phyloP scores from a whole-genome alignment of 1,284 basidiomycete genomes.

The Coniophora puteana region DNA sequence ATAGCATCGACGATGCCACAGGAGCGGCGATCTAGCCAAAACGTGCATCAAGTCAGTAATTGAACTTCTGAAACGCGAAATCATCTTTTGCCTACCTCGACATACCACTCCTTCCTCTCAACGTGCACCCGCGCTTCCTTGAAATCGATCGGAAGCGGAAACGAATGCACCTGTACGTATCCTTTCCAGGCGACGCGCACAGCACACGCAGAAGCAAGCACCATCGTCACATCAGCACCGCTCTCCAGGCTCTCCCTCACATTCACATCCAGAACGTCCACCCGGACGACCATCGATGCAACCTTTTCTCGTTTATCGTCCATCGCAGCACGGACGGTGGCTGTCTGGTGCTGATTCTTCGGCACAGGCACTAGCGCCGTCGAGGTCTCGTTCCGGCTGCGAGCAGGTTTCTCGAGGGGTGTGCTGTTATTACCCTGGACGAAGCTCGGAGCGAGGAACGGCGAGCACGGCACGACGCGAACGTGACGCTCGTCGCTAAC shows the following conservation, averaged over 20 bases:
- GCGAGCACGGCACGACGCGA: no score
- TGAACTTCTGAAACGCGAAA: not conserved
- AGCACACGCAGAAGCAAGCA: no score
- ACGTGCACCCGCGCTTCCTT: conserved; percentile 36
- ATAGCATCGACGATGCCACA: conserved; percentile 14
- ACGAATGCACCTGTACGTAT: conserved; percentile 14
- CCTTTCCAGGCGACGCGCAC: no score
- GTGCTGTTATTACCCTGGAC: no score
- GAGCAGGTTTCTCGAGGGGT: conserved; percentile 30
- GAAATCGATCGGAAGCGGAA: conserved; percentile 32
- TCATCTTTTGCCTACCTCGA: conserved; percentile 44
- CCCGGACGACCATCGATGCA: conserved; percentile 13
- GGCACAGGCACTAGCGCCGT: no score
- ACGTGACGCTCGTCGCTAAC: no score
- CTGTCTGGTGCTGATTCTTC: no score
- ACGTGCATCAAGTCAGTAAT: not conserved
- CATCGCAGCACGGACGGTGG: conserved; percentile 15
- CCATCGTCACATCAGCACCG: conserved; percentile 18
- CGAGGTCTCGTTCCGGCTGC: conserved; percentile 29
- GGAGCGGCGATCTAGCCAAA: conserved; percentile 31
- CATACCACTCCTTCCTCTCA: conserved; percentile 47
- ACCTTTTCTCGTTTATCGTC: conserved; percentile 13
- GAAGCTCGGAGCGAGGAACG: no score
- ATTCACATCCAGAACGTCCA: conserved; percentile 19
- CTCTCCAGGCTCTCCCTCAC: conserved; percentile 13